Conservation (phyloP, 345 rosid species). For the Carallia pectinifolia region DNA sequence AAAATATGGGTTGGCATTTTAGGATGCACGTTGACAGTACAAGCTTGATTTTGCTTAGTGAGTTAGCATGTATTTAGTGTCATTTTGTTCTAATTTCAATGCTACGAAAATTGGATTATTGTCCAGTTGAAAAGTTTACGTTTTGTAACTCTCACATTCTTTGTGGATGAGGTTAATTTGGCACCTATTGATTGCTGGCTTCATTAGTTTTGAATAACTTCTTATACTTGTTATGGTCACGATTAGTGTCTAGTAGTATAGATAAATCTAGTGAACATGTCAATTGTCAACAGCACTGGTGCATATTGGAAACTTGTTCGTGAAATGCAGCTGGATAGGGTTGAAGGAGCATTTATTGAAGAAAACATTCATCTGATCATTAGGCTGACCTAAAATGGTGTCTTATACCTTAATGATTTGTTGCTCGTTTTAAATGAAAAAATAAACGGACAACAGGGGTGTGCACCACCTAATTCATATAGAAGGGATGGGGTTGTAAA, state of each 20-base stretch:
- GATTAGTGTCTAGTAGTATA: too few species aligned
- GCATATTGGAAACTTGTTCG: too few species aligned
- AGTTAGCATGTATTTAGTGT: neutral
- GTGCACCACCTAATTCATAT: slow-evolving; percentile 99
- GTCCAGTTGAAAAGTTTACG: neutral
- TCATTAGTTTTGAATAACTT: too few species aligned
- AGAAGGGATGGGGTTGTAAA: slow-evolving; percentile 90
- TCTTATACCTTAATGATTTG: slow-evolving; percentile 2
- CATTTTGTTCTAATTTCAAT: neutral
- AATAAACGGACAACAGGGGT: slow-evolving; percentile 97
- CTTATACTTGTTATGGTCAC: too few species aligned
- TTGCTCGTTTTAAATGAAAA: slow-evolving; percentile 46
- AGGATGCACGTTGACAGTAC: neutral
- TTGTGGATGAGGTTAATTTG: too few species aligned
- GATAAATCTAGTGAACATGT: too few species aligned
- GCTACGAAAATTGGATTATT: neutral
- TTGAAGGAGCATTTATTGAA: too few species aligned
- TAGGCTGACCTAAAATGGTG: neutral
- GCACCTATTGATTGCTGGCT: too few species aligned
- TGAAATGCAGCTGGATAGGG: too few species aligned
- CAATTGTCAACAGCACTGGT: too few species aligned
- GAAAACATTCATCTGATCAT: neutral
- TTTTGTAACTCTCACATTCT: too few species aligned
- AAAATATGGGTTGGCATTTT: neutral
- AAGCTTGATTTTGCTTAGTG: neutral